Conservation (phyloP, 352 stramenopile species). For the Peronospora belbahrii region DNA sequence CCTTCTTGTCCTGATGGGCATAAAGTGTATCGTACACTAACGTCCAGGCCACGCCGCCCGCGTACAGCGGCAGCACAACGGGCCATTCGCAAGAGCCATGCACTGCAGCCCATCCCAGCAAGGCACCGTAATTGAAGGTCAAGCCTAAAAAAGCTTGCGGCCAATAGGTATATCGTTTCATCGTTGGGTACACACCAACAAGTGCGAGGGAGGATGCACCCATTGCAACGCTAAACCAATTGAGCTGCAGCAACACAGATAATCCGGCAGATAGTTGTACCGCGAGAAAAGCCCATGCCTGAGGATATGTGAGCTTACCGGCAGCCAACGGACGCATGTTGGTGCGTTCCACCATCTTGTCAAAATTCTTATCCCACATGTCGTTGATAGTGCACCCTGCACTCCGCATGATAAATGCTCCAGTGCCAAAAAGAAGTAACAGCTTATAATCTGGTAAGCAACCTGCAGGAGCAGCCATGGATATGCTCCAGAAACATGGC, state of each 20-base stretch:
- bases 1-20: slow-evolving; percentile 96
- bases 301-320: slow-evolving; percentile 81
- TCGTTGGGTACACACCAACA: slow-evolving; percentile 93
- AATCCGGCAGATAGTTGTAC: slow-evolving; percentile 89
- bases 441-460: slow-evolving; percentile 75
- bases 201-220: slow-evolving; percentile 90
- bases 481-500: slow-evolving; percentile 96
- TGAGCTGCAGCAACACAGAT: slow-evolving; percentile 92
- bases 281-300: slow-evolving; percentile 92
- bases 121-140: slow-evolving; percentile 97
- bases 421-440: slow-evolving; percentile 77
- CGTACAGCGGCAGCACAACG: slow-evolving; percentile 93
- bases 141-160: slow-evolving; percentile 95
- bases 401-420: slow-evolving; percentile 95
- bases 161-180: slow-evolving; percentile 98
- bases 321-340: slow-evolving; percentile 91
- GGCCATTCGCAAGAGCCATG: slow-evolving; percentile 72
- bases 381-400: slow-evolving; percentile 99
- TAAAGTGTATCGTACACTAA: slow-evolving; percentile 99
- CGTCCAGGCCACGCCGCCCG: slow-evolving; percentile 93
- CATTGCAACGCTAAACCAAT: slow-evolving; percentile 90
- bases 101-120: slow-evolving; percentile 91
- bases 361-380: slow-evolving; percentile 98
- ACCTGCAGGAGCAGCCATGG: slow-evolving; percentile 83
- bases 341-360: slow-evolving; percentile 93